Conservation (phyloP, 495 filamentous ascomycete species). For the Penicillium soppii region DNA sequence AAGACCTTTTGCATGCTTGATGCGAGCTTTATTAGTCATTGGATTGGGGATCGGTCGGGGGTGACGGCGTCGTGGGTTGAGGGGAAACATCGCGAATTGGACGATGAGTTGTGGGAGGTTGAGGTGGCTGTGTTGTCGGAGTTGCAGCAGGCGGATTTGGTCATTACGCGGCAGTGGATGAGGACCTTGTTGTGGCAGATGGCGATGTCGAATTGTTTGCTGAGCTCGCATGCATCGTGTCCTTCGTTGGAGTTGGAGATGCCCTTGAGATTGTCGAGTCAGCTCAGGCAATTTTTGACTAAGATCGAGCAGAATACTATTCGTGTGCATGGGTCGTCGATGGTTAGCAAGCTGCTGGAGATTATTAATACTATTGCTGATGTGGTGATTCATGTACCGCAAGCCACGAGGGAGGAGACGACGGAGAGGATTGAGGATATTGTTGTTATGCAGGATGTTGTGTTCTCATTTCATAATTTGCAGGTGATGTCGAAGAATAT, state of each 20-base stretch:
- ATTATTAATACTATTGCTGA: constrained; percentile 56
- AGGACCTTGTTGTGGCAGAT: constrained; percentile 53
- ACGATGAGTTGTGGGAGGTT: constrained; percentile 25
- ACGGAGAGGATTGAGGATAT: constrained; percentile 29
- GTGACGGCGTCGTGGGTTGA: constrained; percentile 29
- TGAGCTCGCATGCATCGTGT: constrained; percentile 36
- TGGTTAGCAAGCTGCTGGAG: constrained; percentile 58
- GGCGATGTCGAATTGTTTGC: constrained; percentile 49
- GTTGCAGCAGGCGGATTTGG: constrained; percentile 52
- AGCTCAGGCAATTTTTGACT: constrained; percentile 46
- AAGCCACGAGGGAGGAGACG: constrained; percentile 27
- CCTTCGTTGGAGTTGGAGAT: constrained; percentile 49
- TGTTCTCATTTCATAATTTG: constrained; percentile 28
- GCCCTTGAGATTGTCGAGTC: constrained; percentile 49
- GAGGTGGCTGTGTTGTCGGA: constrained; percentile 33
- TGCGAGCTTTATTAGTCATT: constrained; percentile 21
- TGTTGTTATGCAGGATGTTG: constrained; percentile 27
- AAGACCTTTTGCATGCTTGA: constrained; percentile 26
- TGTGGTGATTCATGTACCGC: constrained; percentile 40
- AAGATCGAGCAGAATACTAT: constrained; percentile 46
- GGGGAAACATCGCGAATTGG: constrained; percentile 26
- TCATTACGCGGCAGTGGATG: constrained; percentile 57
- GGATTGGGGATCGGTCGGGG: constrained; percentile 25
- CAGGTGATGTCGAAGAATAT: constrained; percentile 20
- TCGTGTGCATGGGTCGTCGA: constrained; percentile 54